A percentile compares a stretch with the other conserved stretches of the same genome.
These are phyloP conservation scores for Groenewaldozyma tartarivorans DNA, from an alignment of 805 yeast genomes.

Conservation along the genomic window DNA sequence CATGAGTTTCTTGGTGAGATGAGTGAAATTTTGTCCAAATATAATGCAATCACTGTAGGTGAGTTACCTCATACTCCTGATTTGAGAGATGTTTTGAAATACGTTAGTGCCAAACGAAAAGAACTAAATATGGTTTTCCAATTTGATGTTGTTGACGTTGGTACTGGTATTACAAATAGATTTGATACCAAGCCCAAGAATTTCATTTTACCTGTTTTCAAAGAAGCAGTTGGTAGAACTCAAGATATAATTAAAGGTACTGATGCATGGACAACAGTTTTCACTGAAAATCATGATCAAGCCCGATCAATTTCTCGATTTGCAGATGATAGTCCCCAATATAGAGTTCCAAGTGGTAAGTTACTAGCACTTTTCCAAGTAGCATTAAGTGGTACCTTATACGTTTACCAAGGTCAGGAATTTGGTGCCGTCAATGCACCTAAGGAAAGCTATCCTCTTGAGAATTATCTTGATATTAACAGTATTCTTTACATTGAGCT, in stretches of 20 bases:
- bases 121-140: conserved; percentile 23
- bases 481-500: conserved; percentile 23
- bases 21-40: conserved; percentile 34
- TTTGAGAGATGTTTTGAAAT: conserved; percentile 7
- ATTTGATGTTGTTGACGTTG: conserved; percentile 11
- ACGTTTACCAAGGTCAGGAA: conserved; percentile 54
- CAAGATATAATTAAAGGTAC: conserved; percentile 7
- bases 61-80: conserved; percentile 34
- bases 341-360: conserved; percentile 36
- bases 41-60: conserved; percentile 49
- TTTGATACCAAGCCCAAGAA: conserved; percentile 17
- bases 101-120: conserved; percentile 17
- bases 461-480: conserved; percentile 44
- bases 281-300: conserved; percentile 51
- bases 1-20: conserved; percentile 51
- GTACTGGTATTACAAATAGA: neutral
- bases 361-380: conserved; percentile 29
- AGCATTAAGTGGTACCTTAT: conserved; percentile 44
- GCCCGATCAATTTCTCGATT: conserved; percentile 45
- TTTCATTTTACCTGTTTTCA: conserved; percentile 4
- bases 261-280: conserved; percentile 44
- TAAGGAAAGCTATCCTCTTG: conserved; percentile 31
- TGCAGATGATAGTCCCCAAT: conserved; percentile 28
- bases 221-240: conserved; percentile 5
- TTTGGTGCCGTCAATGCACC: conserved; percentile 46